Base-by-base conservation (phyloP, 495 filamentous ascomycete genomes). In the Aspergillus asperescens region DNA sequence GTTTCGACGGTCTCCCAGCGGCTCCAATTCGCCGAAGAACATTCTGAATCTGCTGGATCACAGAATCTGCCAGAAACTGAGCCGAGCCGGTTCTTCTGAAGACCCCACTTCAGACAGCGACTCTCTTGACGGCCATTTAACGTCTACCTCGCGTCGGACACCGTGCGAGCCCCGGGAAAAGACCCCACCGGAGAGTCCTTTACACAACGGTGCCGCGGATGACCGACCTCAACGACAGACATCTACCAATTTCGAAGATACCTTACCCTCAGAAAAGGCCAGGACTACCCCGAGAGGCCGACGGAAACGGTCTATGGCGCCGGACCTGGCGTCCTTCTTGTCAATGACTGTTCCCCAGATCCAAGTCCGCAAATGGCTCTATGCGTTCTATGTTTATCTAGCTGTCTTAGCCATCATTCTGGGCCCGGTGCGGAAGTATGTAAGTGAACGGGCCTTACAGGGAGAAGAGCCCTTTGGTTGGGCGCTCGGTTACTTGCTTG, bases 401-500 rank as follows among this genome's bases (percentile, higher is more conserved):
- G 77, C 80, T 29, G 79, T 89, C 10, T 9, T 83, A 12, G 58
- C 61, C 3, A 77, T 89, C 48, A 81, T 90, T 48, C 65, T 93
- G n/a, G 64, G 83, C 1, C 85, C 82, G 1, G 77, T 97, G 40
- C 81, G 89, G 19, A 71, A 68, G 7, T 87, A 89, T 53, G 78
- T 97, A 40, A 65, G 74, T 32, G 67, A 71, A 41, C 71, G 75
- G 24, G 90, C 89, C 16, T 73, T 98, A 3, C 62, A 79, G 20
- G 82, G 81, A 34, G 62, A 80, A 35, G 93, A 98, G 56, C 91
- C 93, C 0, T 79, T 98, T 27, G 88, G 91, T 0, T 98, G 93
- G 93, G 91, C 90, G 0, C 66, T 95, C 4, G 85, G 86, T 2
- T 98, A 98, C 65, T 68, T 96, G 18, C 80, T 97, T 54, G 91